phyloP scores from a whole-genome alignment of 1,284 basidiomycete genomes.

The Puccinia hordei region DNA sequence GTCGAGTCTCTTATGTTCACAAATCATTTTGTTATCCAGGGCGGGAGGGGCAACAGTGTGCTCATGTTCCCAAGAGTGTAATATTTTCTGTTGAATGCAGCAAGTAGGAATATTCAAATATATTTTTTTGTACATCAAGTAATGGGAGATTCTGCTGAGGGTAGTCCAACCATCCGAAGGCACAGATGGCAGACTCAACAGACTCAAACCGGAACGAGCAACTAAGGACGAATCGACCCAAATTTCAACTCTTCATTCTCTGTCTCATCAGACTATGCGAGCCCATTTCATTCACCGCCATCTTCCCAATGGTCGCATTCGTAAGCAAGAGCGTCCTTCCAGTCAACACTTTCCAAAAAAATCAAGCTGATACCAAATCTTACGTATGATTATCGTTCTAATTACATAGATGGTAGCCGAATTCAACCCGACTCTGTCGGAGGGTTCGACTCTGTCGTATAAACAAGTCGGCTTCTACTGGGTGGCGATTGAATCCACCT shows the following conservation, averaged over 20 bases:
- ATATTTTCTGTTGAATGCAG: too few relatives aligned
- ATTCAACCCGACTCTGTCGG: constrained; percentile 33
- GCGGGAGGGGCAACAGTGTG: too few relatives aligned
- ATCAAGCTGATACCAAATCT: constrained; percentile 51
- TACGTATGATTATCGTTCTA: constrained; percentile 54
- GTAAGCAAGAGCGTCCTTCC: constrained; percentile 56
- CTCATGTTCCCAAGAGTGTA: too few relatives aligned
- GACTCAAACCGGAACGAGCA: neutral
- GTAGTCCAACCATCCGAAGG: too few relatives aligned
- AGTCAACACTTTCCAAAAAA: constrained; percentile 51
- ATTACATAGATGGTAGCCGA: constrained; percentile 27
- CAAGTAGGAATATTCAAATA: too few relatives aligned
- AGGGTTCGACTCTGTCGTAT: too few relatives aligned
- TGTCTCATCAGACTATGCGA: constrained; percentile 60
- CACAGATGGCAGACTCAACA: neutral
- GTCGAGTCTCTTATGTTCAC: too few relatives aligned
- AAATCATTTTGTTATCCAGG: too few relatives aligned
- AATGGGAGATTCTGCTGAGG: too few relatives aligned
- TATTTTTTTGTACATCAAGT: too few relatives aligned
- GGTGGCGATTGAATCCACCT: constrained; percentile 57
- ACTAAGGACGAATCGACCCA: constrained; percentile 55
- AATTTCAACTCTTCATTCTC: constrained; percentile 59
- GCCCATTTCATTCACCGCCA: constrained; percentile 54
- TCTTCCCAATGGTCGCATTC: constrained; percentile 24
- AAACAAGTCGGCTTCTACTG: constrained; percentile 58